Evolutionary conservation across 2,329 filamentous ascomycete genomes (phyloP), one percentile per base, ranked within the genome.

Genomic region (Monilinia fructicola): DNA sequence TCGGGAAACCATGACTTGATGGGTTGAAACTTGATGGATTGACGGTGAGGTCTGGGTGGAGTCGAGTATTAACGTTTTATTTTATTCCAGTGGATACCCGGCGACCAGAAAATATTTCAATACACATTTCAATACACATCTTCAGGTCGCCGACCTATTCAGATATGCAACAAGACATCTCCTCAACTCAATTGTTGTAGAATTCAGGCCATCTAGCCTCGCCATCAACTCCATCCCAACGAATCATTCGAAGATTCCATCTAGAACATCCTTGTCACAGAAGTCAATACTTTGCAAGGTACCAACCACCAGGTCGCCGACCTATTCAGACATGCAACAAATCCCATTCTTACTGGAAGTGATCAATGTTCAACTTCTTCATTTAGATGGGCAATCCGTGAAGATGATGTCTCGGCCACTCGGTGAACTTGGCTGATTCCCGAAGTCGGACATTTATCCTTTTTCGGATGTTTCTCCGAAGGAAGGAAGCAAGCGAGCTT

Each of bases 91-190:
- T 53, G 54, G 63, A 65, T 52, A 50, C 44, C 31, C 44, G 54
- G 44, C 7, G 28, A 61, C 35, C 35, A 26, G 16, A 26, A 12
- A 26, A 26, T 26, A 23, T 50, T 35, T 6, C 31, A 35, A 35
- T 35, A 35, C 31, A 35, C 31, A 35, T 35, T 7, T 31, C 6
- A 3, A 14, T 5, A 16, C 7, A 23, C 3, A 18, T 23, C 42
- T 44, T 9, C n/a, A 64, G 63, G 54, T 65, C 63, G 54, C 54
- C 63, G 42, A 59, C 42, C 54, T 48, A 59, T 59, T 42, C n/a
- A 52, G 63, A 40, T 40, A 50, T 65, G 63, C 62, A 64, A 64
- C 62, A 50, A 58, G 40, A 35, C 10, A 4, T 35, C 4, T 35
- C 31, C 31, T 35, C 9, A 7, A 7, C 4, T 35, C 5, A 7